A percentile compares a stretch with the other conserved stretches of the same genome.
Evolutionary conservation across 371 early-diverging fungal species (phyloP).

Genomic region (Mucor indicus): DNA sequence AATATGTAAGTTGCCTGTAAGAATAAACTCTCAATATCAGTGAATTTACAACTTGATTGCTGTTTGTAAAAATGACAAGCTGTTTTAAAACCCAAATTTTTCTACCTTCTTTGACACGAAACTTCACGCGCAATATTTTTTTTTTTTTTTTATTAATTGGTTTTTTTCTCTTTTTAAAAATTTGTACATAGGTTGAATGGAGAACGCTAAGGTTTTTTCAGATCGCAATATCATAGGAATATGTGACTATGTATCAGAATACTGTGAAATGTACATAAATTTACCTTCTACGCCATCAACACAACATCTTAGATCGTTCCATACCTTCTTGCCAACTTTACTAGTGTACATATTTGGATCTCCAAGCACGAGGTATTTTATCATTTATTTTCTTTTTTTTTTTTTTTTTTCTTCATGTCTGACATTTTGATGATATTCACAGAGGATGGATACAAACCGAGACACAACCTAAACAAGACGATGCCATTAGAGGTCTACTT

Average conservation of each 20-base stretch:
- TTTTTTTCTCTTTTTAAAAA: no score
- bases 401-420: neutral
- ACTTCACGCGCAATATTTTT: no score
- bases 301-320: constrained; percentile 1
- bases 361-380: constrained; percentile 28
- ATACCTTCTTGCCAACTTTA: constrained; percentile 22
- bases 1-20: no score
- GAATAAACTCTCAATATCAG: no score
- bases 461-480: constrained; percentile 13
- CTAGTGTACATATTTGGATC: constrained; percentile 36
- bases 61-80: no score
- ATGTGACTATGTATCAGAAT: constrained; percentile 8
- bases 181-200: no score
- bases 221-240: constrained; percentile 8
- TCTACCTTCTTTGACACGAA: no score
- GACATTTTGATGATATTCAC: neutral
- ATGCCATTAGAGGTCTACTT: constrained; percentile 18
- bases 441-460: constrained; percentile 41
- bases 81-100: no score
- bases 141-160: no score
- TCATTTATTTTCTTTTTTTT: neutral
- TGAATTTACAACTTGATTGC: no score
- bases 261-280: constrained; percentile 11
- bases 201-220: no score
- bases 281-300: neutral